These are phyloP conservation scores for Xerocomus brunneocitrinus DNA, from an alignment of 768 basidiomycete species.

Conservation along the genomic window DNA sequence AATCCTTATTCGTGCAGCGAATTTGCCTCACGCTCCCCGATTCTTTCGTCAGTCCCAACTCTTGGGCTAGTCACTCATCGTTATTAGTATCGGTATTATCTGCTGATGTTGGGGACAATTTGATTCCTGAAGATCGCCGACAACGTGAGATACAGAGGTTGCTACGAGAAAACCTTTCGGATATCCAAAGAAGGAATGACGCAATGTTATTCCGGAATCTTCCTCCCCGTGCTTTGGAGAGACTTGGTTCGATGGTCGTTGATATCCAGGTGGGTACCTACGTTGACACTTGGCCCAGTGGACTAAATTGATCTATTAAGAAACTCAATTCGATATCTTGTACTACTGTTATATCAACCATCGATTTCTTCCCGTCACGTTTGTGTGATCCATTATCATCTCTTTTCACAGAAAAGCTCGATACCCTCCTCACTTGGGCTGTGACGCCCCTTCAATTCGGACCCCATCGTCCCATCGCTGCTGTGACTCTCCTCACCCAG, in stretches of 20 bases:
- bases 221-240: conserved; percentile 55
- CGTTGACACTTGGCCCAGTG: neutral
- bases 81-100: conserved; percentile 39
- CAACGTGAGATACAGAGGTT: conserved; percentile 44
- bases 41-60: conserved; percentile 66
- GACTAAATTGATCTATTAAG: conserved; percentile 33
- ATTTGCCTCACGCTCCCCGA: conserved; percentile 69
- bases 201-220: conserved; percentile 71
- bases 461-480: conserved; percentile 74
- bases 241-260: conserved; percentile 56
- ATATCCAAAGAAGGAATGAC: conserved; percentile 74
- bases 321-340: conserved; percentile 73
- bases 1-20: conserved; percentile 40
- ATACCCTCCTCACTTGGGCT: conserved; percentile 75
- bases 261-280: conserved; percentile 42
- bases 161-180: conserved; percentile 57
- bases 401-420: conserved; percentile 62
- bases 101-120: conserved; percentile 33
- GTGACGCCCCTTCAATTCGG: conserved; percentile 79
- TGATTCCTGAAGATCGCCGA: conserved; percentile 18
- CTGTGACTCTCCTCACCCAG: conserved; percentile 59
- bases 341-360: conserved; percentile 52
- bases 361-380: conserved; percentile 55
- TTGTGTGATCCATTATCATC: conserved; percentile 31
- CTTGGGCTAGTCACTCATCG: conserved; percentile 54